Evolutionary conservation across 305 asterid species (phyloP).

Genomic region (Striga hermonthica): DNA sequence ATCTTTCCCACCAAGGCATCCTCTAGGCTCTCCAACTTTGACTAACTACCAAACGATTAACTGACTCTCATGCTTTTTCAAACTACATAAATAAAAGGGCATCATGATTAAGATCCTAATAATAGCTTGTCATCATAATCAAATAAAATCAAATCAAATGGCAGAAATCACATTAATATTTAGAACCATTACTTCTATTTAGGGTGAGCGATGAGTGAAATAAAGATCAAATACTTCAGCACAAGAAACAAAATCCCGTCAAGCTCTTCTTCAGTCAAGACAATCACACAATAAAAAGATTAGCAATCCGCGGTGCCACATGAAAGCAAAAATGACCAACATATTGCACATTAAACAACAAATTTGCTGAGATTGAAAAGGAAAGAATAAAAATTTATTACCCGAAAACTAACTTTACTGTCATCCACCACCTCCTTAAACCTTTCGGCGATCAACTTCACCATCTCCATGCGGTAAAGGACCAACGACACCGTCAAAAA

Average conservation of each 20-base stretch:
- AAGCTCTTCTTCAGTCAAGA: conserved; percentile 11
- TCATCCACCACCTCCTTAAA: conserved; percentile 76
- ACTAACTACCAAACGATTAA: conserved; percentile 16
- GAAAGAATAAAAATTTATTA: conserved; percentile 32
- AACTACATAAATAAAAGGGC: conserved; percentile 18
- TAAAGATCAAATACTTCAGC: conserved; percentile 9
- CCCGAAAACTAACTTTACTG: conserved; percentile 75
- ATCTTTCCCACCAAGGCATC: conserved; percentile 21
- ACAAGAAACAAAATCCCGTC: conserved; percentile 20
- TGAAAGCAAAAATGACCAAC: conserved; percentile 5
- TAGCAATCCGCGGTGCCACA: too few species aligned
- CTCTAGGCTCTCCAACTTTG: conserved; percentile 20
- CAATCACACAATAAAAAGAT: too few species aligned
- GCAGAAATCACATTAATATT: too few species aligned
- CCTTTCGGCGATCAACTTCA: conserved; percentile 63
- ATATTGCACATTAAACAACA: neutral
- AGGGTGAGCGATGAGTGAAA: conserved; percentile 5
- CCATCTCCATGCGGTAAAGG: conserved; percentile 74
- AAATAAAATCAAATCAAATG: neutral
- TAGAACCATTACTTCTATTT: neutral
- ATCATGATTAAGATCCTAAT: conserved; percentile 14
- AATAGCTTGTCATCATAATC: conserved; percentile 6
- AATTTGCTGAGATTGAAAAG: conserved; percentile 23
- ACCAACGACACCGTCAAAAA: conserved; percentile 84
- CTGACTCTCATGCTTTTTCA: conserved; percentile 18